These are phyloP conservation scores for Suillus variegatus DNA, from an alignment of 768 basidiomycete species.

Conservation along the genomic window DNA sequence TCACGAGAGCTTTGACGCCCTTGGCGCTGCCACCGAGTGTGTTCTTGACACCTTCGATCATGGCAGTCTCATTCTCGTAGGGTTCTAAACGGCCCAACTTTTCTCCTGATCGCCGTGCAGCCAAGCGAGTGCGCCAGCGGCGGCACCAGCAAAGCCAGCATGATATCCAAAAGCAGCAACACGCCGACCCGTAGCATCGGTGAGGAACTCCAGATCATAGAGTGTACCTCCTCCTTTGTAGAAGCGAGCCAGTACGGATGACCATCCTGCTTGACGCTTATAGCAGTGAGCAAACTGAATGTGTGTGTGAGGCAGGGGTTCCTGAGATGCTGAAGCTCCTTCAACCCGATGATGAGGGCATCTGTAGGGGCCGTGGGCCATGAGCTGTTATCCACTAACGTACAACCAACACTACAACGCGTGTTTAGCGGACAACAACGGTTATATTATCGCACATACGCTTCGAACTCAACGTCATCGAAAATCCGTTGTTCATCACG, in stretches of 20 bases:
- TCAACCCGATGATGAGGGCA: slow-evolving; percentile 89
- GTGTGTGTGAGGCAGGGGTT: slow-evolving; percentile 89
- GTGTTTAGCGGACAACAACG: slow-evolving; percentile 9
- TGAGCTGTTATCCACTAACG: slow-evolving; percentile 80
- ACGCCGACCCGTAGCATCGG: slow-evolving; percentile 78
- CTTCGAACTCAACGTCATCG: slow-evolving; percentile 88
- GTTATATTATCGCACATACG: slow-evolving; percentile 52
- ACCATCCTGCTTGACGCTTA: slow-evolving; percentile 95
- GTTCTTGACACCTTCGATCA: slow-evolving; percentile 74
- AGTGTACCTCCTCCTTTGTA: slow-evolving; percentile 78
- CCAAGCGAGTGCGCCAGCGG: slow-evolving; percentile 85
- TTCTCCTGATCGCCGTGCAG: slow-evolving; percentile 61
- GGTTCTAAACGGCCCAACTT: slow-evolving; percentile 72
- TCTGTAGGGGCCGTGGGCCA: slow-evolving; percentile 82
- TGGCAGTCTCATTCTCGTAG: slow-evolving; percentile 79
- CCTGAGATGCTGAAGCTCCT: slow-evolving; percentile 86
- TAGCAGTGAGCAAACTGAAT: slow-evolving; percentile 99
- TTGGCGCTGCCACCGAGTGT: slow-evolving; percentile 68
- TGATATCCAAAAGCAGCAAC: slow-evolving; percentile 99
- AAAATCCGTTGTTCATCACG: slow-evolving; percentile 94
- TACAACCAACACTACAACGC: slow-evolving; percentile 78
- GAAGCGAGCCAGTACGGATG: slow-evolving; percentile 83
- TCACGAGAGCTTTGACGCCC: slow-evolving; percentile 85
- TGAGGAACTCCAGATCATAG: slow-evolving; percentile 96
- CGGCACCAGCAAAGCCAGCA: slow-evolving; percentile 98